A percentile compares a stretch with the other conserved stretches of the same genome.
Conservation (phyloP, 2,329 filamentous ascomycete species). For the Stemphylium beticola region DNA sequence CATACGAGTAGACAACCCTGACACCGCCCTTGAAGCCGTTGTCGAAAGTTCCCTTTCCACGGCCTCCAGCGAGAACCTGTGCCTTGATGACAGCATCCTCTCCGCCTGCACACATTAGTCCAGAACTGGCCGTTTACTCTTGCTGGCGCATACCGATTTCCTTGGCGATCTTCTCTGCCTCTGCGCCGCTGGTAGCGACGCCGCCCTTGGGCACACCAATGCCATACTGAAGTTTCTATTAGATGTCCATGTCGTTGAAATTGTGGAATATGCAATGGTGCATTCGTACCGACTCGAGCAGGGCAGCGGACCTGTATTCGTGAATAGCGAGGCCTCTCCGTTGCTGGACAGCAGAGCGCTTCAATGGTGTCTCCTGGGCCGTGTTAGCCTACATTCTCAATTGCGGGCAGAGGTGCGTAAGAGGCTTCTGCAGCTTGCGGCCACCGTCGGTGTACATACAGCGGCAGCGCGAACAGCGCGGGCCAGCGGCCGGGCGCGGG, state of each 20-base stretch:
- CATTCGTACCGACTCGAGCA: constrained; percentile 71
- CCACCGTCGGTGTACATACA: constrained; percentile 59
- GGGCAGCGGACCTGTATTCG: constrained; percentile 94
- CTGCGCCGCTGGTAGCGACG: constrained; percentile 80
- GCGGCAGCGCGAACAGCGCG: constrained; percentile 79
- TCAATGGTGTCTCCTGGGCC: constrained; percentile 62
- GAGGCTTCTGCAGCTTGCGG: constrained; percentile 35
- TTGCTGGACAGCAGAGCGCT: constrained; percentile 72
- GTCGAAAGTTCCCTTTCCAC: constrained; percentile 97
- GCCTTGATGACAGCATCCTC: constrained; percentile 99
- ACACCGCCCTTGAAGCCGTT: constrained; percentile 99
- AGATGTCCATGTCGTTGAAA: constrained; percentile 19
- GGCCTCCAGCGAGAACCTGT: constrained; percentile 95
- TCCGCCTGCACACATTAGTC: constrained; percentile 58
- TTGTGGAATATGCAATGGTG: constrained; percentile 15
- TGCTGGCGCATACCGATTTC: constrained; percentile 70
- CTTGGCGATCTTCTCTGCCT: constrained; percentile 92
- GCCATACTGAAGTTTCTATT: constrained; percentile 72
- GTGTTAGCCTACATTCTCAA: constrained; percentile 32
- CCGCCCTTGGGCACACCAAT: constrained; percentile 89
- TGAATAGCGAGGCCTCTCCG: constrained; percentile 92
- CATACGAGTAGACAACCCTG: constrained; percentile 93
- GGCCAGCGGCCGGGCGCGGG: constrained; percentile 75
- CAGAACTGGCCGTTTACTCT: constrained; percentile 23
- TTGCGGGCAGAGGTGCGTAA: constrained; percentile 38